phyloP scores from a whole-genome alignment of 2,329 filamentous ascomycete species.

The Verticillium alfalfae region DNA sequence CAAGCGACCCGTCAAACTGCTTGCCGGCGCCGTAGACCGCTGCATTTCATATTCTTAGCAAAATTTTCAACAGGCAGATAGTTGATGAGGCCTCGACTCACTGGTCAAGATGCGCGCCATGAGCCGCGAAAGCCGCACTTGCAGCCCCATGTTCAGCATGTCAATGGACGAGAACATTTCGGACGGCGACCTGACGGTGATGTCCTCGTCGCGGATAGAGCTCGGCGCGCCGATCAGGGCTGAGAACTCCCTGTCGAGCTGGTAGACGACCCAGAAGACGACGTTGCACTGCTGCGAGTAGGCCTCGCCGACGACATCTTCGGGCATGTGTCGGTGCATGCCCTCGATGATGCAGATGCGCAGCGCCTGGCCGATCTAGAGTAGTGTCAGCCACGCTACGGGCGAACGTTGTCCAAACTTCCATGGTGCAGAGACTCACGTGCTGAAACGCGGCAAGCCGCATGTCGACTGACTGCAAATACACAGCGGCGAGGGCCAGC shows the following conservation, averaged over 20 bases:
- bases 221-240: slow-evolving; percentile 11
- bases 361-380: slow-evolving; percentile 23
- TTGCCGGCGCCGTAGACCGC: slow-evolving; percentile 11
- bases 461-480: slow-evolving; percentile 34
- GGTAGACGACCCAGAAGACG: slow-evolving; percentile 12
- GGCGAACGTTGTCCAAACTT: slow-evolving; percentile 7
- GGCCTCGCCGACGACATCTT: slow-evolving; percentile 8
- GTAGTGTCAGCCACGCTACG: slow-evolving; percentile 3
- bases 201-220: slow-evolving; percentile 11
- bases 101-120: slow-evolving; percentile 11
- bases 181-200: slow-evolving; percentile 10
- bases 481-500: slow-evolving; percentile 26
- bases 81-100: not conserved
- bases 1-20: slow-evolving; percentile 10
- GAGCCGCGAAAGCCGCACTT: slow-evolving; percentile 8
- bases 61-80: not conserved
- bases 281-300: slow-evolving; percentile 11
- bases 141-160: slow-evolving; percentile 11
- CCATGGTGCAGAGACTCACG: slow-evolving; percentile 14
- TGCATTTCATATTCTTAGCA: not conserved
- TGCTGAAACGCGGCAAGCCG: slow-evolving; percentile 30
- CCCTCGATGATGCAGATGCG: slow-evolving; percentile 24
- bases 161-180: slow-evolving; percentile 7
- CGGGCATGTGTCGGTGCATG: slow-evolving; percentile 11
- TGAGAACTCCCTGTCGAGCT: slow-evolving; percentile 8